Conservation (phyloP, 139 green algal genomes). For the Chlorella ohadii region DNA sequence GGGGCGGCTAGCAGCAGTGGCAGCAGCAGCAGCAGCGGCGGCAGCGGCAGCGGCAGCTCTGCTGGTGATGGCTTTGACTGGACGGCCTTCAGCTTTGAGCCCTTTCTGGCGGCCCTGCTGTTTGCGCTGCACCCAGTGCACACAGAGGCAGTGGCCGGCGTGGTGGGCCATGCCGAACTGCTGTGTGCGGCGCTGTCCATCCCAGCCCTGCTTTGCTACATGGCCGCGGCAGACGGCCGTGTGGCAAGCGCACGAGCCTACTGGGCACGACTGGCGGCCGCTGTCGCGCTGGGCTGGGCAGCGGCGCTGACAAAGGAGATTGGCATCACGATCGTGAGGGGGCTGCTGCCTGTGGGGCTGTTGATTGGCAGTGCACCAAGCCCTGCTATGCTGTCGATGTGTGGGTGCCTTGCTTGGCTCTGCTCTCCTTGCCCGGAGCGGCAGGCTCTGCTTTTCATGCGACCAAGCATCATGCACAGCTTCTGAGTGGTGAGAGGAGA, state of each 20-base stretch:
- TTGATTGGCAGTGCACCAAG: no score
- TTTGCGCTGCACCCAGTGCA: constrained; percentile 82
- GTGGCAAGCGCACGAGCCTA: constrained; percentile 14
- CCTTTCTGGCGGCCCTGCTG: constrained; percentile 56
- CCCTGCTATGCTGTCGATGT: no score
- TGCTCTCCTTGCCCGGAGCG: no score
- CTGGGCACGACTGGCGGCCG: constrained; percentile 52
- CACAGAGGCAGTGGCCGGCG: constrained; percentile 80
- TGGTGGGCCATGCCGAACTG: constrained; percentile 83
- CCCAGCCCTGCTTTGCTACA: constrained; percentile 68
- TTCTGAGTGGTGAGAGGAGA: no score
- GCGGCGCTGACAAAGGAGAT: constrained; percentile 84
- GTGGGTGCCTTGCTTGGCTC: no score
- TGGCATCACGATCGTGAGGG: constrained; percentile 73
- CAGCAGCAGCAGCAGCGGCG: neutral
- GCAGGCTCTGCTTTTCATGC: no score
- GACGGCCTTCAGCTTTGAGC: constrained; percentile 31
- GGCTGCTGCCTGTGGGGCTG: neutral
- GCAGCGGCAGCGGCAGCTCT: neutral
- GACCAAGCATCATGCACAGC: no score
- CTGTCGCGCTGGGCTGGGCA: constrained; percentile 45
- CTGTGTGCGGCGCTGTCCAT: constrained; percentile 61
- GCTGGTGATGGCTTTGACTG: neutral
- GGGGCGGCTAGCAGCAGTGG: neutral
- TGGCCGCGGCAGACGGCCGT: constrained; percentile 45